These are phyloP conservation scores for Ramichloridium luteum DNA, from an alignment of 2,329 filamentous ascomycete genomes.

Conservation along the genomic window DNA sequence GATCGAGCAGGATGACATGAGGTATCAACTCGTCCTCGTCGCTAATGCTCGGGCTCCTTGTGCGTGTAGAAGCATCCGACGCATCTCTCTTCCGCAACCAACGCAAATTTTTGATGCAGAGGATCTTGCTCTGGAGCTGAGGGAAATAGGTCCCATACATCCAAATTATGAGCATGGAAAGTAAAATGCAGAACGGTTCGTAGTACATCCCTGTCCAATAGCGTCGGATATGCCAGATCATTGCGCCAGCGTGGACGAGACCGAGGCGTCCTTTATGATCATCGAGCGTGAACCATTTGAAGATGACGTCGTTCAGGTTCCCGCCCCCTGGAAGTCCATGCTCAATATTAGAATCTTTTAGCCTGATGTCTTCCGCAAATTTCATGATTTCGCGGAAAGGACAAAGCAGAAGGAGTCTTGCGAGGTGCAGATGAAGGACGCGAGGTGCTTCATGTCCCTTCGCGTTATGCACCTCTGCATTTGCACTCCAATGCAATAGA, in stretches of 20 bases:
- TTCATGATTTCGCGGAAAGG: conserved; percentile 7
- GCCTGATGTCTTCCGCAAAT: conserved; percentile 4
- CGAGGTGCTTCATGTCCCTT: conserved; percentile 7
- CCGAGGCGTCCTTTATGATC: conserved; percentile 10
- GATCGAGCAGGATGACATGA: conserved; percentile 13
- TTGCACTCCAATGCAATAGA: conserved; percentile 8
- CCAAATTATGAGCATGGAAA: conserved; percentile 8
- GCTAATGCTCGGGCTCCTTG: neutral
- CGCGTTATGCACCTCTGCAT: conserved; percentile 6
- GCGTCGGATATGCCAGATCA: conserved; percentile 10
- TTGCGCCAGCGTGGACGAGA: conserved; percentile 9
- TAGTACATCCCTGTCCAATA: conserved; percentile 7
- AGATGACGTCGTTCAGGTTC: conserved; percentile 6
- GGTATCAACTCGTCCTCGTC: conserved; percentile 11
- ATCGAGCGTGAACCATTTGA: conserved; percentile 9
- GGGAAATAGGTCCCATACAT: conserved; percentile 10
- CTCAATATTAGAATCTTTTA: conserved; percentile 1
- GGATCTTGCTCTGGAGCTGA: conserved; percentile 3
- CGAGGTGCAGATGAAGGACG: conserved; percentile 9
- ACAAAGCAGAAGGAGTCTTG: conserved; percentile 7
- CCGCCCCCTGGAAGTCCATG: conserved; percentile 3
- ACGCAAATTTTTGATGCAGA: conserved; percentile 4
- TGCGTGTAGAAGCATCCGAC: no score
- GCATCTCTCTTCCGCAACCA: no score
- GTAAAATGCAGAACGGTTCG: conserved; percentile 8